Base-by-base conservation (phyloP, 768 basidiomycete species). In the Boletus tomentosulus region DNA sequence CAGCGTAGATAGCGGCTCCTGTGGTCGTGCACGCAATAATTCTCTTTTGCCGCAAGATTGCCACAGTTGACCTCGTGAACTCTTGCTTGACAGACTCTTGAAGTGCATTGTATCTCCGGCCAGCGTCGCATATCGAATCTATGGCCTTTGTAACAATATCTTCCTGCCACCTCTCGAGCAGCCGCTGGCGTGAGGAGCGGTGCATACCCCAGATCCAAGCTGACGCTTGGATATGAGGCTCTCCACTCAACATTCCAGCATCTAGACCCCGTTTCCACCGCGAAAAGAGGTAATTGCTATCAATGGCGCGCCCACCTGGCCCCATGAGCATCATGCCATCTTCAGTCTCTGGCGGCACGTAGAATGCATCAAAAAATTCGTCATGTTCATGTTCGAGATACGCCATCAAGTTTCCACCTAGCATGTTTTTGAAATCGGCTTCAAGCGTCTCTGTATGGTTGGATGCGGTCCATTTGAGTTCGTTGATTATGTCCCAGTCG, bases 1-100 rank as follows among this genome's bases (percentile, higher is more conserved):
- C 63, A 0, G 70, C 66, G 50, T 83, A 80, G 64, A 80, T 87
- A 0, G 86, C 86, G 0, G 86, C 86, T 1, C 75, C 85, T 0
- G 85, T 85, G 0, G 86, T 87, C 0, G 86, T 87, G 57, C 85
- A 86, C 0, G 77, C 86, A 10, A 87, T 81, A 35, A 87, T 78
- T n/a, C 80, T 69, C 66, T 83, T 85, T 37, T 43, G 61, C 46
- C 54, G 56, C 35, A 86, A 59, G 8, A 75, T 57, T 1, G 57
- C 62, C 0, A 62, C 59, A 3, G 70, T 72, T 9, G 66, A 69
- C 50, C 71, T 63, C 1, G 54, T 54, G 51, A 73, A 77, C 48
- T 67, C 71, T 33, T 59, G 66, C 1, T 64, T 66, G 9, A 84
- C 50, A 3, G 65, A 31, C 0, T 62, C 66, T 12, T 74, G 70